phyloP scores from a whole-genome alignment of 495 filamentous ascomycete species.

The Aspergillus haitiensis region DNA sequence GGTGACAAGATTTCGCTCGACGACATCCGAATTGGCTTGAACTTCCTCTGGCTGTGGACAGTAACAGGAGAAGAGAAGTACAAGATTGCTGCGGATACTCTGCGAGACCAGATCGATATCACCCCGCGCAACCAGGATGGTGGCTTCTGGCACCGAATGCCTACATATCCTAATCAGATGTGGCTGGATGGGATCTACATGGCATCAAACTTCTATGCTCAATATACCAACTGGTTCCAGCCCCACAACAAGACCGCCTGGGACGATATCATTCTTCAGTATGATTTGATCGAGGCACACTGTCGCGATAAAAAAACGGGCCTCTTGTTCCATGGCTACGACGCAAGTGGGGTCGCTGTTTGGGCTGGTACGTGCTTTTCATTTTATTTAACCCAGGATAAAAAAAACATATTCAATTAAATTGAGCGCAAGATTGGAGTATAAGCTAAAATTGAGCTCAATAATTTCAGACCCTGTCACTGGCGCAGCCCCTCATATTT shows the following conservation, averaged over 20 bases:
- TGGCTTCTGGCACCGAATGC: slow-evolving; percentile 22
- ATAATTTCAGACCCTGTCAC: slow-evolving; percentile 18
- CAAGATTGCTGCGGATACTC: slow-evolving; percentile 16
- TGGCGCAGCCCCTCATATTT: slow-evolving; percentile 18
- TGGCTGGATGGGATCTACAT: slow-evolving; percentile 26
- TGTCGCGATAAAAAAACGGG: slow-evolving; percentile 8
- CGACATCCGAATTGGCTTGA: slow-evolving; percentile 20
- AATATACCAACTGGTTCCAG: slow-evolving; percentile 22
- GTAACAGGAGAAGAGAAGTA: slow-evolving; percentile 19
- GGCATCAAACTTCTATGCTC: slow-evolving; percentile 20
- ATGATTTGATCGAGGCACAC: slow-evolving; percentile 24
- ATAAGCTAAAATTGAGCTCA: neutral
- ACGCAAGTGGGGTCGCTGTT: slow-evolving; percentile 14
- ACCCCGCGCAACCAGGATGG: slow-evolving; percentile 20
- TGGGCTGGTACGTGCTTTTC: slow-evolving; percentile 15
- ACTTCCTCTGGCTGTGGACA: slow-evolving; percentile 19
- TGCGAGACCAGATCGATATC: slow-evolving; percentile 19
- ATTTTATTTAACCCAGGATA: neutral
- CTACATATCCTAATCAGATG: slow-evolving; percentile 24
- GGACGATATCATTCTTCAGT: slow-evolving; percentile 23
- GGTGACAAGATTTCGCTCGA: slow-evolving; percentile 16
- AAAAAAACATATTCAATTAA: neutral
- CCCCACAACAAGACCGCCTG: slow-evolving; percentile 16
- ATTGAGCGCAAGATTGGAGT: neutral
- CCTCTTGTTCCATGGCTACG: slow-evolving; percentile 18